Conservation (phyloP, 129 eudicot genomes). For the Centella asiatica region DNA sequence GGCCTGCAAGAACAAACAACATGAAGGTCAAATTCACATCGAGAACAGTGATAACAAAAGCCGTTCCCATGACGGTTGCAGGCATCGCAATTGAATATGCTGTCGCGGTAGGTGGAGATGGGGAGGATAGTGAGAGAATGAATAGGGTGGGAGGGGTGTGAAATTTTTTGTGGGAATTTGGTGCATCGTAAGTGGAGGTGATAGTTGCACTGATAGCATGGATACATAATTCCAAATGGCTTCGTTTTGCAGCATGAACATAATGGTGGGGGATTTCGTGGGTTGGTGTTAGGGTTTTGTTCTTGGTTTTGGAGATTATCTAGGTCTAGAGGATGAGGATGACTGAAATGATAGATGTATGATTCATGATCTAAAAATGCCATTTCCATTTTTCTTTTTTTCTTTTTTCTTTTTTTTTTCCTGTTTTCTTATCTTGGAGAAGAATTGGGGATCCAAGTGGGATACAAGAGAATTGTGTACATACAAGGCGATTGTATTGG, state of each 20-base stretch:
- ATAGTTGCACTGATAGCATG: slow-evolving; percentile 46
- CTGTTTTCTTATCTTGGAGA: too few species aligned
- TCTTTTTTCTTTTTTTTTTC: too few species aligned
- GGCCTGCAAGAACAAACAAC: slow-evolving; percentile 47
- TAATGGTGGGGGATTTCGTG: slow-evolving; percentile 10
- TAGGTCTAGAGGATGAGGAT: slow-evolving; percentile 41
- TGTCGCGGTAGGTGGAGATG: slow-evolving; percentile 39
- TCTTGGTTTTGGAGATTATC: too few species aligned
- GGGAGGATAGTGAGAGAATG: slow-evolving; percentile 48
- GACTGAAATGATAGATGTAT: slow-evolving; percentile 45
- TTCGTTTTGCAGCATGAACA: slow-evolving; percentile 41
- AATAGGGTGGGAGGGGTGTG: slow-evolving; percentile 44
- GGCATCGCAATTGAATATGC: slow-evolving; percentile 54
- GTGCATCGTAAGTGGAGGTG: slow-evolving; percentile 48
- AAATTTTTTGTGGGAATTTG: slow-evolving; percentile 35
- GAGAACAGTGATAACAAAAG: slow-evolving; percentile 50
- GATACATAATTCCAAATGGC: slow-evolving; percentile 20
- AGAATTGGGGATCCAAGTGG: too few species aligned
- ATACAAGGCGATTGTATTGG: too few species aligned
- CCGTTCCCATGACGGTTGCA: slow-evolving; percentile 39
- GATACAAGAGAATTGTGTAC: too few species aligned
- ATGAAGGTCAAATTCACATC: slow-evolving; percentile 54
- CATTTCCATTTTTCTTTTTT: too few species aligned
- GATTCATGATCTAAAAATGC: slow-evolving; percentile 26
- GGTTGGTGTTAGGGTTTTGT: background rate